A percentile compares a stretch with the other conserved stretches of the same genome.
These are phyloP conservation scores for Sporisorium scitamineum DNA, from an alignment of 1,284 basidiomycete genomes.

Conservation along the genomic window DNA sequence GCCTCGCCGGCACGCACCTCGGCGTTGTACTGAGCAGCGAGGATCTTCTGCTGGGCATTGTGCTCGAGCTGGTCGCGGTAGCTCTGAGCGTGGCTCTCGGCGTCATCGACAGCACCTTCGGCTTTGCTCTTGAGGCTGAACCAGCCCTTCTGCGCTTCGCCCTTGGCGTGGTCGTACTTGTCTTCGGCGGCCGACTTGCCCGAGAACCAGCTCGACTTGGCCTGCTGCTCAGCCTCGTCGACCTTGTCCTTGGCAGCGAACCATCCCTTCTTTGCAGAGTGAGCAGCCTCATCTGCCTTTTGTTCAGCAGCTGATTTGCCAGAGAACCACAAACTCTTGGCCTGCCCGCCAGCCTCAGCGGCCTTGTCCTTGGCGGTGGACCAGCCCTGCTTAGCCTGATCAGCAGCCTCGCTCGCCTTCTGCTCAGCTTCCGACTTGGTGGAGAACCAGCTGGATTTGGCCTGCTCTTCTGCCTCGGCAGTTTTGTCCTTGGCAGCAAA, in stretches of 20 bases:
- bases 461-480: constrained; percentile 27
- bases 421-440: constrained; percentile 29
- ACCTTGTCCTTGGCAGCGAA: constrained; percentile 35
- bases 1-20: constrained; percentile 39
- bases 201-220: constrained; percentile 32
- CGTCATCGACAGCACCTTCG: constrained; percentile 36
- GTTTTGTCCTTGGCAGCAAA: constrained; percentile 39
- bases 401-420: constrained; percentile 30
- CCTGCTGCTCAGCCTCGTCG: constrained; percentile 31
- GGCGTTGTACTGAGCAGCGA: constrained; percentile 53
- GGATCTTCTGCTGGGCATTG: constrained; percentile 51
- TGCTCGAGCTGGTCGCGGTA: constrained; percentile 40
- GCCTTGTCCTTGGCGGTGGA: constrained; percentile 29
- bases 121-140: constrained; percentile 47
- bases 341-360: constrained; percentile 18
- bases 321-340: constrained; percentile 26
- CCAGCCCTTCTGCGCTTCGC: constrained; percentile 43
- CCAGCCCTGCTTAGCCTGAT: constrained; percentile 31
- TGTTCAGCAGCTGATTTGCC: constrained; percentile 28
- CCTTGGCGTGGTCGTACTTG: constrained; percentile 35
- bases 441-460: constrained; percentile 24
- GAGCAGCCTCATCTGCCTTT: constrained; percentile 25
- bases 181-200: constrained; percentile 32
- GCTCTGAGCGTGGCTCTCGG: constrained; percentile 6
- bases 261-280: constrained; percentile 12